Evolutionary conservation across 306 rosid genomes (phyloP).

Genomic region (Psophocarpus tetragonolobus): DNA sequence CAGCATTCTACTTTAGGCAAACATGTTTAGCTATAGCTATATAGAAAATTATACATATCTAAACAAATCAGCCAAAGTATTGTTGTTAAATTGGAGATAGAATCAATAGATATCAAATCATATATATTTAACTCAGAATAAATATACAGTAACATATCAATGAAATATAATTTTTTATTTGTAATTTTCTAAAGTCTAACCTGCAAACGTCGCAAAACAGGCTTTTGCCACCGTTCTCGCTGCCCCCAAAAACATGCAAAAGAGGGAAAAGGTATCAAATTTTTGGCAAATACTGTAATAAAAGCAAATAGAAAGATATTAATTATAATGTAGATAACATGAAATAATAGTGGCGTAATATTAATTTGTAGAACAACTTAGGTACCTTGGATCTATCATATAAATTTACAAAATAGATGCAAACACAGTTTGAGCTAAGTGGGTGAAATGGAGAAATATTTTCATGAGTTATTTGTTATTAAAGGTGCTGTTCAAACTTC

Average conservation of each 20-base stretch:
- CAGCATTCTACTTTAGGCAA: slow-evolving; percentile 19
- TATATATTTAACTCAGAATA: neutral
- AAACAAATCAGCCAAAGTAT: neutral
- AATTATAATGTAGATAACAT: neutral
- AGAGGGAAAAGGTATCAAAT: slow-evolving; percentile 10
- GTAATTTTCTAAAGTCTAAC: slow-evolving; percentile 31
- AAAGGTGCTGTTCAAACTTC: neutral
- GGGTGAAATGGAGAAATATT: slow-evolving; percentile 7
- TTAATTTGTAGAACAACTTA: neutral
- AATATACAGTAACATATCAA: neutral
- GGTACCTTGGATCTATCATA: neutral
- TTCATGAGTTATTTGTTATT: neutral
- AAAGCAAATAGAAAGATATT: neutral
- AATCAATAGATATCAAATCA: slow-evolving; percentile 1
- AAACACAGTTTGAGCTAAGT: neutral
- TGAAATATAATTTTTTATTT: neutral
- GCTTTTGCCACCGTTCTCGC: slow-evolving; percentile 53
- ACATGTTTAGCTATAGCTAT: neutral
- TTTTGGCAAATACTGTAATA: neutral
- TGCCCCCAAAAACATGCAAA: slow-evolving; percentile 27
- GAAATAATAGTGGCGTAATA: neutral
- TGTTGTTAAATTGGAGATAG: slow-evolving; percentile 9
- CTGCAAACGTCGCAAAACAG: slow-evolving; percentile 53
- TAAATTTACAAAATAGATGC: neutral
- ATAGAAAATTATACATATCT: neutral